These are phyloP conservation scores for Fusarium vanettenii DNA, from an alignment of 2,329 filamentous ascomycete genomes.

Conservation along the genomic window DNA sequence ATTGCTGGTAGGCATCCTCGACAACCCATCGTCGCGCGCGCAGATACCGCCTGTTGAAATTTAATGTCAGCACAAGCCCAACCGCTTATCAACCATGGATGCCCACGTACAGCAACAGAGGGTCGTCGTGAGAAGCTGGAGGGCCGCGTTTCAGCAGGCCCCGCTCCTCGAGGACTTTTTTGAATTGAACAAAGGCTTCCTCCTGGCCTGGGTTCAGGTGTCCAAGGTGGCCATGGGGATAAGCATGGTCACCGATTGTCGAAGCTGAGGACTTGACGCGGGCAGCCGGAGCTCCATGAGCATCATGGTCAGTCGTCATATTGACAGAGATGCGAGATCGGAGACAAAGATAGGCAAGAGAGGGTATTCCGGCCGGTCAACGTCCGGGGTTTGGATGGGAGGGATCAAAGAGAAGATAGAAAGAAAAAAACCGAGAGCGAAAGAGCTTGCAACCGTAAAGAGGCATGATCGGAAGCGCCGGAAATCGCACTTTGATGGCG, in stretches of 20 bases:
- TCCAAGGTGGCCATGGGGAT: constrained; percentile 83
- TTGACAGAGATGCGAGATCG: background rate
- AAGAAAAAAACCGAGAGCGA: constrained; percentile 8
- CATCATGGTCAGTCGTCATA: constrained; percentile 44
- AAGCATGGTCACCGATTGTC: constrained; percentile 59
- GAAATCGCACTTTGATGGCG: constrained; percentile 31
- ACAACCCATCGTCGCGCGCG: constrained; percentile 86
- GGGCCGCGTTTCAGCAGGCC: constrained; percentile 70
- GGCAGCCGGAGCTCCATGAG: constrained; percentile 41
- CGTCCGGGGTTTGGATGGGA: constrained; percentile 5
- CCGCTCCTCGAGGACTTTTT: constrained; percentile 71
- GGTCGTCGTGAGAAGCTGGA: constrained; percentile 76
- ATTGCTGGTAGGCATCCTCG: constrained; percentile 82
- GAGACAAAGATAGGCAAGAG: background rate
- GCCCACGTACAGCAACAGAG: constrained; percentile 72
- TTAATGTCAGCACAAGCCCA: constrained; percentile 19
- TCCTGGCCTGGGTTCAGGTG: constrained; percentile 79
- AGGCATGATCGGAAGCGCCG: constrained; percentile 36
- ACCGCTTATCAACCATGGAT: constrained; percentile 7
- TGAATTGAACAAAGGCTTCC: constrained; percentile 77
- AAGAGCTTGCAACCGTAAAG: constrained; percentile 1
- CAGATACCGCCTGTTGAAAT: constrained; percentile 77
- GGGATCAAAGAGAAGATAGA: background rate
- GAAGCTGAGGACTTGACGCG: constrained; percentile 47
- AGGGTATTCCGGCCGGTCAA: constrained; percentile 14